These are phyloP conservation scores for Didymellaceae sp. DNA, from an alignment of 2,329 filamentous ascomycete species.

Conservation along the genomic window DNA sequence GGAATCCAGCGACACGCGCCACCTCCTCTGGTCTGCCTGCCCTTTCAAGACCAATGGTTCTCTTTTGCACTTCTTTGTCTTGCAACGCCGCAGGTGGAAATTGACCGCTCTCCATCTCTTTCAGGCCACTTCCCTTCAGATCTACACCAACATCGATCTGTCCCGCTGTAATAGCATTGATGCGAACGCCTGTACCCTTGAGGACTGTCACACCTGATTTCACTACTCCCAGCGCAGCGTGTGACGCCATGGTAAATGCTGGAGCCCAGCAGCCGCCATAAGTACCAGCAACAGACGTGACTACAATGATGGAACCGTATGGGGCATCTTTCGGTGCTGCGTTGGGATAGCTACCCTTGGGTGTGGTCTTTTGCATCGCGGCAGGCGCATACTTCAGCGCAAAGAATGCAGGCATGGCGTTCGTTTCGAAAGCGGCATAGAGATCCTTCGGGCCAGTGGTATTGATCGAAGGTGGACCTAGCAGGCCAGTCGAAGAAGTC, in stretches of 20 bases:
- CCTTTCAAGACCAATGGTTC: slow-evolving; percentile 64
- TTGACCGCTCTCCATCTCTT: slow-evolving; percentile 58
- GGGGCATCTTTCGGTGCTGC: slow-evolving; percentile 65
- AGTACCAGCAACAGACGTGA: slow-evolving; percentile 63
- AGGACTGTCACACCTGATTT: slow-evolving; percentile 63
- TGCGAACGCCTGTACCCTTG: slow-evolving; percentile 64
- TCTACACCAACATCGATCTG: slow-evolving; percentile 57
- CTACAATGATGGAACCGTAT: slow-evolving; percentile 70
- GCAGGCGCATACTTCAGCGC: slow-evolving; percentile 69
- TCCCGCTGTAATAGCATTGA: slow-evolving; percentile 61
- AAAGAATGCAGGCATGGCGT: slow-evolving; percentile 68
- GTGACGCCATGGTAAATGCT: slow-evolving; percentile 65
- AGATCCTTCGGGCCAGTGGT: slow-evolving; percentile 64
- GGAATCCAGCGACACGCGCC: slow-evolving; percentile 65
- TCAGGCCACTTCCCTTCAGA: slow-evolving; percentile 46
- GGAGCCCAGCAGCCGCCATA: slow-evolving; percentile 67
- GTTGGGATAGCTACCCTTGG: slow-evolving; percentile 64
- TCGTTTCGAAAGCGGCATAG: slow-evolving; percentile 65
- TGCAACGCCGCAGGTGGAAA: slow-evolving; percentile 63
- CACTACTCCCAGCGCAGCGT: slow-evolving; percentile 68
- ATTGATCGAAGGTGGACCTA: slow-evolving; percentile 62
- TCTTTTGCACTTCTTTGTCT: slow-evolving; percentile 56
- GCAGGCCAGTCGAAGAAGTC: slow-evolving; percentile 64
- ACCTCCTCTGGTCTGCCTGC: slow-evolving; percentile 65
- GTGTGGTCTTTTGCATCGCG: slow-evolving; percentile 66